These are phyloP conservation scores for Yamadazyma friedrichii DNA, from an alignment of 1,139 yeast genomes.

Conservation along the genomic window DNA sequence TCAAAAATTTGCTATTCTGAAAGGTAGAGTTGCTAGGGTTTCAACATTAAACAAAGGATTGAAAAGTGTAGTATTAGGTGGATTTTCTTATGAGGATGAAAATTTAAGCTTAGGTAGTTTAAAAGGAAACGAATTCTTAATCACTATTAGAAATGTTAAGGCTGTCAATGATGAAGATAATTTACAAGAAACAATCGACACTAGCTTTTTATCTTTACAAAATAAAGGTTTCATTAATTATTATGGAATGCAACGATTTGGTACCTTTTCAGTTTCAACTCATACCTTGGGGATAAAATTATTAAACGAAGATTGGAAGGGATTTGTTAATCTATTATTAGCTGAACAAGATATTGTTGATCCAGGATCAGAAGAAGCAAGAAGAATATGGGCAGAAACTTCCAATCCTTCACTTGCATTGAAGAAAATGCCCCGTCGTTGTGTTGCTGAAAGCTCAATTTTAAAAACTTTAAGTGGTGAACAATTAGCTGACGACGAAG, in stretches of 20 bases:
- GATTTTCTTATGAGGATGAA: conserved; percentile 64
- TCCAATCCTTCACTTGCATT: conserved; percentile 64
- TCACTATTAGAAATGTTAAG: conserved; percentile 74
- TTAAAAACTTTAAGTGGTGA: conserved; percentile 55
- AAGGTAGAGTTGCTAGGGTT: conserved; percentile 75
- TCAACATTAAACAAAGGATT: conserved; percentile 73
- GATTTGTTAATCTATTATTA: conserved; percentile 73
- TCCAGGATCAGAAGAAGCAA: conserved; percentile 80
- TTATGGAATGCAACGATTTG: conserved; percentile 96
- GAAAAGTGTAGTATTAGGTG: conserved; percentile 73
- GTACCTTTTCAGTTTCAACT: conserved; percentile 90
- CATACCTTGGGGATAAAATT: conserved; percentile 78
- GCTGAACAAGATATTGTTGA: conserved; percentile 82
- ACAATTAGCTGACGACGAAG: conserved; percentile 45
- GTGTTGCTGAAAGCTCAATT: conserved; percentile 80
- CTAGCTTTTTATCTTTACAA: conserved; percentile 57
- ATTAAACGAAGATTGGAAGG: conserved; percentile 72
- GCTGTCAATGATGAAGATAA: conserved; percentile 28
- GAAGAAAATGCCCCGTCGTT: conserved; percentile 77
- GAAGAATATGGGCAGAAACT: conserved; percentile 79
- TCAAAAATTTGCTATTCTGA: conserved; percentile 72
- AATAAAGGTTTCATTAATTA: conserved; percentile 84
- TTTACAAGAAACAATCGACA: conserved; percentile 43
- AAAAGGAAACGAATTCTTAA: conserved; percentile 81
- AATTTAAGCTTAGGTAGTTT: conserved; percentile 78